Base-by-base conservation (phyloP, 768 basidiomycete species). In the Termitomyces titanicus region DNA sequence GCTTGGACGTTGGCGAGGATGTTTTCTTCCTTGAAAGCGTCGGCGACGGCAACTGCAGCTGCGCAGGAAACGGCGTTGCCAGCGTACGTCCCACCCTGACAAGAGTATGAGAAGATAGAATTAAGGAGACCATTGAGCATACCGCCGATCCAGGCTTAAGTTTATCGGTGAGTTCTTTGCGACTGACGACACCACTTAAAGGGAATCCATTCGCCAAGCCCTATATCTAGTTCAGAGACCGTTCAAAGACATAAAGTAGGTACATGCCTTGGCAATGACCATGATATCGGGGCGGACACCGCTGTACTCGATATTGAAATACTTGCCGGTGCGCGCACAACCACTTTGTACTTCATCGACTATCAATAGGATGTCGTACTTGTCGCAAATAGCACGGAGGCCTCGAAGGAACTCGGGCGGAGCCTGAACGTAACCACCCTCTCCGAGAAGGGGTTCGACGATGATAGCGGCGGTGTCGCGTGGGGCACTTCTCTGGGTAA, bases 201-300 rank as follows among this genome's bases (percentile, higher is more conserved):
- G 96, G 96, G 82, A 97, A 96, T 3, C 95, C 95, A 68, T 95
- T 93, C 37, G 91, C 92, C 6, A 94, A 71, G 10, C 92, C 92
- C 84, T 87, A 55, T 29, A 15, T 4, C n/a, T 17, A 34, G 22
- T n/a, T 24, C 11, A 46, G 51, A 43, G 33, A 37, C 18, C 46
- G 46, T 42, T 48, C 3, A 35, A 27, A 25, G 43, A 22, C 25
- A 22, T 11, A 44, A 13, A 45, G 20, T 9, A 13, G 1, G 58
- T 50, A 29, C 67, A 22, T 51, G 84, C 90, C 79, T 98, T 98
- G 29, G 96, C 96, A 58, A 92, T 85, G 52, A 89, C 72, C 74
- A 98, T 72, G 48, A 98, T 86, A 65, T 98, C 96, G 2, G 96
- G 95, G 57, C 79, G 77, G 53, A 97, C 88, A 2, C 85, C 86